These are phyloP conservation scores for Saussurea involucrata DNA, from an alignment of 129 eudicot genomes.

Conservation along the genomic window DNA sequence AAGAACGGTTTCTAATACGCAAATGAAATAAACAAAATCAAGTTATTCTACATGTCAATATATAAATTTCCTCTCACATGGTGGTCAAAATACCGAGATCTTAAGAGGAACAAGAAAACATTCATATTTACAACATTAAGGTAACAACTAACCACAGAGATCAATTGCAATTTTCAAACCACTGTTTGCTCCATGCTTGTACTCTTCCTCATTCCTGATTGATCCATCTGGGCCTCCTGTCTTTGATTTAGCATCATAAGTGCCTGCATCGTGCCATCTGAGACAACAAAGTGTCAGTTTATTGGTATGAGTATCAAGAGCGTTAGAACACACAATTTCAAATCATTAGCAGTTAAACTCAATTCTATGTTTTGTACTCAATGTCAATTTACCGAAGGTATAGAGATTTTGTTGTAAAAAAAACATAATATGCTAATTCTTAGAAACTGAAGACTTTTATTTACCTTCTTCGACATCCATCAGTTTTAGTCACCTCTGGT, in stretches of 20 bases:
- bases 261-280: slow-evolving; percentile 99
- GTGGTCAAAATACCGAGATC: slow-evolving; percentile 5
- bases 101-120: not conserved
- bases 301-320: not conserved
- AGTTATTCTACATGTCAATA: not conserved
- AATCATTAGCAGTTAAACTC: not conserved
- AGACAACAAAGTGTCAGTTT: slow-evolving; percentile 5
- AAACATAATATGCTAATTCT: not conserved
- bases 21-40: not conserved
- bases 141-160: slow-evolving; percentile 59
- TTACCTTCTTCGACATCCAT: not conserved
- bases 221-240: slow-evolving; percentile 98
- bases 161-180: slow-evolving; percentile 85
- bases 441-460: not conserved
- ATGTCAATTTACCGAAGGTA: not conserved
- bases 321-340: not conserved
- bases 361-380: not conserved
- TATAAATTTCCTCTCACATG: not conserved
- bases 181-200: slow-evolving; percentile 57
- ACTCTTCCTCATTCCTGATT: slow-evolving; percentile 71
- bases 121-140: not conserved
- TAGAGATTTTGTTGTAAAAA: not conserved
- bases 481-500: not conserved
- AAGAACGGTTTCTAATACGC: not conserved
- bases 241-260: slow-evolving; percentile 76